phyloP scores from a whole-genome alignment of 2,329 filamentous ascomycete genomes.

The Sclerotinia borealis region DNA sequence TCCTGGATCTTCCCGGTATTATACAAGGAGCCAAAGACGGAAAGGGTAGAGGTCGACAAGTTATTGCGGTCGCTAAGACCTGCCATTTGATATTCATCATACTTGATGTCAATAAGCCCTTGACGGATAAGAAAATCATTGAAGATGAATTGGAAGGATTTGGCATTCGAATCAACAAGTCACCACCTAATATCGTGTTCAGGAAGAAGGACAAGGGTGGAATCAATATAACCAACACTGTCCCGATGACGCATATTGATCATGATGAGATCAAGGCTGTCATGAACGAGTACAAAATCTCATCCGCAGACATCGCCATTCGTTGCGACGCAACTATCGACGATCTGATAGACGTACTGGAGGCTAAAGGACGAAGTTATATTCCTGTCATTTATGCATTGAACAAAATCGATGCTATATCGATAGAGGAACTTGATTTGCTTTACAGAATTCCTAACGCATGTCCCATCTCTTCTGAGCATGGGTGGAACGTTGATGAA shows the following conservation, averaged over 20 bases:
- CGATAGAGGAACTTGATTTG: constrained; percentile 93
- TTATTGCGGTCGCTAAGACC: constrained; percentile 97
- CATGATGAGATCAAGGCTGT: constrained; percentile 97
- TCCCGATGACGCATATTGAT: constrained; percentile 86
- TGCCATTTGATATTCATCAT: constrained; percentile 99
- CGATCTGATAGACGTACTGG: constrained; percentile 91
- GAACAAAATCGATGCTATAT: constrained; percentile 98
- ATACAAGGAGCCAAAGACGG: constrained; percentile 98
- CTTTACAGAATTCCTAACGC: constrained; percentile 96
- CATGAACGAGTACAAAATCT: constrained; percentile 94
- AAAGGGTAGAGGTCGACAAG: constrained; percentile 93
- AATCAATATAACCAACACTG: constrained; percentile 90
- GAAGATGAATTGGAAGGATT: constrained; percentile 95
- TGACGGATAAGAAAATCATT: constrained; percentile 95
- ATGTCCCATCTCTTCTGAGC: constrained; percentile 93
- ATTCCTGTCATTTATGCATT: constrained; percentile 98
- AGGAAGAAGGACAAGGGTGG: constrained; percentile 99
- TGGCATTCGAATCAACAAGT: constrained; percentile 95
- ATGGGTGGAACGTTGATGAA: constrained; percentile 97
- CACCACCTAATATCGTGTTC: constrained; percentile 96
- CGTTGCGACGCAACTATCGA: constrained; percentile 96
- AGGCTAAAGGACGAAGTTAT: constrained; percentile 90
- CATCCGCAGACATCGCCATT: constrained; percentile 94
- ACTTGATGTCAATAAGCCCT: constrained; percentile 94
- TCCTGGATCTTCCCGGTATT: constrained; percentile 96